These are phyloP conservation scores for Phytophthora hibernalis DNA, from an alignment of 352 stramenopile genomes.

Conservation along the genomic window DNA sequence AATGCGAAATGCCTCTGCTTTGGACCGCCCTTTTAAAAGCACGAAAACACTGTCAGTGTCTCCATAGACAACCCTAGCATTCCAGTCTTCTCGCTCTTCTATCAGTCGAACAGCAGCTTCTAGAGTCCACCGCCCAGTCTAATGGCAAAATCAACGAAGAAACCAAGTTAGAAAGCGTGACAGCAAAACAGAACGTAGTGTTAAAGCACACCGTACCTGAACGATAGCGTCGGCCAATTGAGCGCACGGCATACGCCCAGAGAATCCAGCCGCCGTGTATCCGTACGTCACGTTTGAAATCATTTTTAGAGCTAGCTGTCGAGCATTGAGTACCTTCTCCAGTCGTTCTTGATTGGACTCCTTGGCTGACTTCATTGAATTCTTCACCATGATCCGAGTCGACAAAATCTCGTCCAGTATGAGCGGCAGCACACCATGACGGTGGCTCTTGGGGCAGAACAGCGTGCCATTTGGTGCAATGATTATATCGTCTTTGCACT, in stretches of 20 bases:
- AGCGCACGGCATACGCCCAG: constrained; percentile 95
- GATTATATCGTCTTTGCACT: constrained; percentile 58
- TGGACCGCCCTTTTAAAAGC: constrained; percentile 92
- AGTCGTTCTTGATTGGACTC: constrained; percentile 65
- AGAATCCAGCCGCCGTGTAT: constrained; percentile 99
- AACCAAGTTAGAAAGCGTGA: constrained; percentile 2
- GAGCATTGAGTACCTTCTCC: constrained; percentile 77
- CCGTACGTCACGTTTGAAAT: constrained; percentile 99
- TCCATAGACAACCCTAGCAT: constrained; percentile 95
- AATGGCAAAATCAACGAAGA: constrained; percentile 3
- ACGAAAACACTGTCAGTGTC: constrained; percentile 99
- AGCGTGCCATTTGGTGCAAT: constrained; percentile 95
- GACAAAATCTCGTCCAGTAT: constrained; percentile 96
- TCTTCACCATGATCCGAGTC: constrained; percentile 99
- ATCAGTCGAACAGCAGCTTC: constrained; percentile 94
- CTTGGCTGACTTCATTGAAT: constrained; percentile 94
- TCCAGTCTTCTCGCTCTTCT: constrained; percentile 82
- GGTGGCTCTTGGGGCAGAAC: constrained; percentile 93
- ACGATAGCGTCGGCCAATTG: constrained; percentile 99
- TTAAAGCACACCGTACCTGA: constrained; percentile 61
- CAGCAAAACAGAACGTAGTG: not conserved
- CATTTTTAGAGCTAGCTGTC: constrained; percentile 97
- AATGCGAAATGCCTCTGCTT: constrained; percentile 95
- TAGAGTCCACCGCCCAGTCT: constrained; percentile 91
- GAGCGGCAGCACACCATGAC: constrained; percentile 95